Percentiles rank a stretch among this genome's conserved stretches.
These are phyloP conservation scores for Chamaecrista fasciculata DNA, from an alignment of 306 rosid genomes.

Conservation along the genomic window DNA sequence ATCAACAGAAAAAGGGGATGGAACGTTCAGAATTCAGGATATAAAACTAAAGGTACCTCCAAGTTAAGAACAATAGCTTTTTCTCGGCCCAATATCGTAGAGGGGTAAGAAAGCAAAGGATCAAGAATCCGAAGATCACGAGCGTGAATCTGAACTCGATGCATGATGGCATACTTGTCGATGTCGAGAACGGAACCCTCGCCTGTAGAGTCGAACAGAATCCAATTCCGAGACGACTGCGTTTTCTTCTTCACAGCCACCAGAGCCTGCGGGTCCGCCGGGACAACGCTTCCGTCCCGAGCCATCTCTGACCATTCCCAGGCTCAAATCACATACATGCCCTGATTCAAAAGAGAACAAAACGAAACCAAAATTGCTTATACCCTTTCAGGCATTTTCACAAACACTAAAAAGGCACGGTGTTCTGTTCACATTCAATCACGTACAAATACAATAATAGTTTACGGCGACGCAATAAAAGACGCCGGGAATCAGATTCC, in stretches of 20 bases:
- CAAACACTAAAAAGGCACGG: slow-evolving; percentile 29
- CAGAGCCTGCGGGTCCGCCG: slow-evolving; percentile 61
- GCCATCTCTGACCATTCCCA: slow-evolving; percentile 62
- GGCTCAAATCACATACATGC: slow-evolving; percentile 36
- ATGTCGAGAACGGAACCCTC: slow-evolving; percentile 66
- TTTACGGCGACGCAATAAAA: background rate
- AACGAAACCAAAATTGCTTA: background rate
- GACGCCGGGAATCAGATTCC: slow-evolving; percentile 9
- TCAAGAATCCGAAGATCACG: slow-evolving; percentile 95
- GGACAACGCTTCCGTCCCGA: slow-evolving; percentile 69
- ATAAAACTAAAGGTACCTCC: slow-evolving; percentile 44
- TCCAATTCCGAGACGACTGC: slow-evolving; percentile 80
- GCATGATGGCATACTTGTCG: slow-evolving; percentile 90
- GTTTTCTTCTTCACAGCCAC: slow-evolving; percentile 69
- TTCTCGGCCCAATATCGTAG: slow-evolving; percentile 86
- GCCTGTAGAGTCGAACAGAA: slow-evolving; percentile 55
- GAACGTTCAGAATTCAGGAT: background rate
- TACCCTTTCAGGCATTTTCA: slow-evolving; percentile 17
- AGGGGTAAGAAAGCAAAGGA: slow-evolving; percentile 86
- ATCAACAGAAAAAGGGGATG: background rate
- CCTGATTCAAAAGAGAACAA: background rate
- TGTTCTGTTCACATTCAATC: background rate
- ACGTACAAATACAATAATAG: background rate
- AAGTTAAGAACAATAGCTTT: slow-evolving; percentile 91
- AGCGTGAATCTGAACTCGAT: slow-evolving; percentile 84